Evolutionary conservation across 192 early-diverging fungal genomes (phyloP), one percentile per base, ranked within the genome.

Genomic region (Allomyces macrogynus): DNA sequence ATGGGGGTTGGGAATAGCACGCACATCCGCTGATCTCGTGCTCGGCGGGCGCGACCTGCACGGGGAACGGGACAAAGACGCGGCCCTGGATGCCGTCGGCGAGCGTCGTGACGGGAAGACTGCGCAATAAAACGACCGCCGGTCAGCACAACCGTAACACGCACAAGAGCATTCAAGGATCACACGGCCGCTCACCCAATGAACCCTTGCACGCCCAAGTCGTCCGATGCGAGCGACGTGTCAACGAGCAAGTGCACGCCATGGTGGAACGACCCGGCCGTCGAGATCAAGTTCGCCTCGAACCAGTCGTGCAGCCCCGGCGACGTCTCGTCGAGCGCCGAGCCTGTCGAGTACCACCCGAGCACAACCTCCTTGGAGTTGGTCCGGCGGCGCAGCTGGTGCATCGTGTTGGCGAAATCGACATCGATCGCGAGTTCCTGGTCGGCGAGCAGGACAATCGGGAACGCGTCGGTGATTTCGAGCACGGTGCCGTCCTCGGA

Each of bases 171-270:
- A 40, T 40, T 8, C 8, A 2, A 40, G 0, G 32, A 8, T 2
- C 3, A 40, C 32, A 40, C 32, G 32, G 32, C 32, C 32, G 8
- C 32, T 61, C 74, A 82, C 81, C 77, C 74, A 61, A 81, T 74
- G 68, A 83, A 86, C 57, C 88, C 87, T 77, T 87, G 81, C 61
- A 93, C 71, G 49, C 80, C 83, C 62, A 92, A 77, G 54, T 80
- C 73, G 40, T 87, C 80, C 61, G 77, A 80, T n/a, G 76, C 77
- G 68, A 89, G 72, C 60, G 81, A 85, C 7, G 92, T 84, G 73
- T 97, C 92, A 70, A 97, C 82, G 23, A 93, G 82, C 63, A 97
- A 74, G 68, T 90, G 89, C 40, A 97, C 84, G 44, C 91, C 87
- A 22, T 75, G 73, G 75, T 78, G 78, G 20, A 89, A 86, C 10